Evolutionary conservation across 1,284 basidiomycete species (phyloP).

Genomic region (Ceratorhiza oryzae-sativae): DNA sequence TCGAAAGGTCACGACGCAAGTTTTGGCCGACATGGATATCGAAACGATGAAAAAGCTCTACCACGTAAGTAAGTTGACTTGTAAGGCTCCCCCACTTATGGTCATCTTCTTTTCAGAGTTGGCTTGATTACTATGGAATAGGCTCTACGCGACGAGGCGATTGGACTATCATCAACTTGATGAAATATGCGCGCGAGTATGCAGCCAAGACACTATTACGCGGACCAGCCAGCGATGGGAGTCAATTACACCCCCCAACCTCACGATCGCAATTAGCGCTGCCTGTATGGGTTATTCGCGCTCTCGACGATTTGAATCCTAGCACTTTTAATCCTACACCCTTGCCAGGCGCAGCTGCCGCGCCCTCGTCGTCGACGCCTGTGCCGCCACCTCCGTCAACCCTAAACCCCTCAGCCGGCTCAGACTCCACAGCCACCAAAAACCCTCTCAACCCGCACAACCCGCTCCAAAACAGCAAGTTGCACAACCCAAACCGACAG

Average conservation of each 20-base stretch:
- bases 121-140: slow-evolving; percentile 6
- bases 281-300: neutral
- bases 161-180: neutral
- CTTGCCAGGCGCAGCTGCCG: too few species aligned
- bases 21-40: neutral
- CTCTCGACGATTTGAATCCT: neutral
- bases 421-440: neutral
- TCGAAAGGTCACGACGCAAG: neutral
- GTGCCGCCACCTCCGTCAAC: neutral
- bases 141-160: neutral
- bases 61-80: neutral
- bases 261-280: neutral
- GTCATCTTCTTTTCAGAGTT: too few species aligned
- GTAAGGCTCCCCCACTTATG: neutral
- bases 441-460: too few species aligned
- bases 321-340: neutral
- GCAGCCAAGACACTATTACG: neutral
- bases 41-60: neutral
- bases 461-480: neutral
- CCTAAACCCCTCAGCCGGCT: neutral
- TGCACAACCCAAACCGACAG: neutral
- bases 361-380: too few species aligned
- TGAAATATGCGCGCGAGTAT: neutral
- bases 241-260: neutral
- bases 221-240: neutral